Evolutionary conservation across 768 basidiomycete genomes (phyloP).

Genomic region (Russula ochroleuca): DNA sequence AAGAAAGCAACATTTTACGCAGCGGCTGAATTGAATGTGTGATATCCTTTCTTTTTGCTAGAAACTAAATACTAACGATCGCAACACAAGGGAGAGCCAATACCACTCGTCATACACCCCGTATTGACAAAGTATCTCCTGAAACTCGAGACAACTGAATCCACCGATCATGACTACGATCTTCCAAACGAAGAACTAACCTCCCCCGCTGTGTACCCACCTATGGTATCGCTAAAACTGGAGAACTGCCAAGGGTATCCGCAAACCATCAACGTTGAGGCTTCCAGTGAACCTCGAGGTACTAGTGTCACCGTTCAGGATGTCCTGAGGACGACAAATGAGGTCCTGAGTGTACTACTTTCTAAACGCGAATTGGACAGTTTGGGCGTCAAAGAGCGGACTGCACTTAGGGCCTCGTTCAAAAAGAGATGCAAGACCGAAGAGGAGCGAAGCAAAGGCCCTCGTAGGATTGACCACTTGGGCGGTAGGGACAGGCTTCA

Average conservation of each 20-base stretch:
- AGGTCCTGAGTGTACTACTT: neutral
- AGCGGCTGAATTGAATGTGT: neutral
- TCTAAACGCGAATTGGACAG: neutral
- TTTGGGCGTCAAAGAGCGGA: neutral
- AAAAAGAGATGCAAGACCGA: neutral
- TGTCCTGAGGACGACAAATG: neutral
- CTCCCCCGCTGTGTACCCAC: neutral
- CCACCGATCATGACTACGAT: neutral
- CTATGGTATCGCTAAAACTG: neutral
- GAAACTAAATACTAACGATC: neutral
- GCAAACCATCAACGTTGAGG: neutral
- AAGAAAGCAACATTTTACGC: slow-evolving; percentile 5
- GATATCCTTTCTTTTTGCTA: neutral
- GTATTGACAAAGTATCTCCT: neutral
- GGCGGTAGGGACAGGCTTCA: neutral
- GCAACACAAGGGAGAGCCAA: neutral
- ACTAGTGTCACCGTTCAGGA: neutral
- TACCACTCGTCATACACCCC: slow-evolving; percentile 3
- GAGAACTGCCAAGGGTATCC: neutral
- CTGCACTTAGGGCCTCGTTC: neutral
- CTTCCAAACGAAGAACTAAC: neutral
- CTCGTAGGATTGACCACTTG: neutral
- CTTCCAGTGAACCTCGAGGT: neutral
- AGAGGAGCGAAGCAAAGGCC: neutral
- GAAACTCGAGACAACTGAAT: neutral